Evolutionary conservation across 2,329 filamentous ascomycete species (phyloP).

Genomic region (Phialocephala sp.): DNA sequence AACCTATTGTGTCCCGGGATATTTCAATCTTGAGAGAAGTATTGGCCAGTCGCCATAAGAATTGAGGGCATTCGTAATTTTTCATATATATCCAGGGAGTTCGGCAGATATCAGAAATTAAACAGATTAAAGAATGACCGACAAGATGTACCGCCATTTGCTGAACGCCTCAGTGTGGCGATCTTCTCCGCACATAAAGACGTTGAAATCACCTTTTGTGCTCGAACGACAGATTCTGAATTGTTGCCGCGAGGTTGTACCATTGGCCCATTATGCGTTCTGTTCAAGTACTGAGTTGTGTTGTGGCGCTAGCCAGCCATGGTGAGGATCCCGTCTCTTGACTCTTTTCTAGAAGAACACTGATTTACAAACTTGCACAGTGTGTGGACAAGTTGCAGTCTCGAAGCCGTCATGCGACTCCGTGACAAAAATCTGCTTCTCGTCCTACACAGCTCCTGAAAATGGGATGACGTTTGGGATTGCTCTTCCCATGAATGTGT

Average conservation of each 20-base stretch:
- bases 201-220: background rate
- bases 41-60: background rate
- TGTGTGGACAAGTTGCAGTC: slow-evolving; percentile 20
- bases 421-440: slow-evolving; percentile 25
- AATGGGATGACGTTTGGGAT: slow-evolving; percentile 21
- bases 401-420: slow-evolving; percentile 22
- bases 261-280: slow-evolving; percentile 14
- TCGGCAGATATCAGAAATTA: slow-evolving; percentile 10
- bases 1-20: background rate
- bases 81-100: slow-evolving; percentile 11
- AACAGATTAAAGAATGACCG: slow-evolving; percentile 1
- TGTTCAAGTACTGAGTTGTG: background rate
- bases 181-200: slow-evolving; percentile 4
- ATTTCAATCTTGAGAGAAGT: background rate
- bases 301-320: slow-evolving; percentile 8
- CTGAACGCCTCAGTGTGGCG: background rate
- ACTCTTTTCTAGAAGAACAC: background rate
- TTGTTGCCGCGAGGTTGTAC: background rate
- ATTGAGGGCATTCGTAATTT: background rate
- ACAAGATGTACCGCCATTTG: background rate
- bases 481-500: slow-evolving; percentile 22
- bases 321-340: background rate
- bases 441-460: slow-evolving; percentile 15
- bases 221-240: background rate
- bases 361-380: slow-evolving; percentile 10